These are phyloP conservation scores for Linum tenue DNA, from an alignment of 345 rosid species.

Conservation along the genomic window DNA sequence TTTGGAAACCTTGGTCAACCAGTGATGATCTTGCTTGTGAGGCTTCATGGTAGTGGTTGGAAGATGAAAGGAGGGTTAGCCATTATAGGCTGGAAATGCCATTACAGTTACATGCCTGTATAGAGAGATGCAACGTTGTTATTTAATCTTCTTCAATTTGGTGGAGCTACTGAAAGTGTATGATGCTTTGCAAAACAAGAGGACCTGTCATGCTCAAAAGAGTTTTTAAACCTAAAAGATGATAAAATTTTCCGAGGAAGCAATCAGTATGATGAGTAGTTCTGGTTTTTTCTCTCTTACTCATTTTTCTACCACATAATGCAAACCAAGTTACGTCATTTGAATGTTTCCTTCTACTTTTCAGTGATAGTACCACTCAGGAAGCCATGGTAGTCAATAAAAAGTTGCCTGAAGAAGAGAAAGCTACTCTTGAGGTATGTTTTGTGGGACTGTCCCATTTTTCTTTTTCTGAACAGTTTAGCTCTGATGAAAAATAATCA, in stretches of 20 bases:
- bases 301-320: background rate
- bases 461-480: background rate
- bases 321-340: background rate
- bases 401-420: constrained; percentile 65
- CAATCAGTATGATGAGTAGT: background rate
- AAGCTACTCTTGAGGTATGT: constrained; percentile 57
- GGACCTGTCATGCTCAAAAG: background rate
- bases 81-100: background rate
- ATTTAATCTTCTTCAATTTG: background rate
- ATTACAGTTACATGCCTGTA: background rate
- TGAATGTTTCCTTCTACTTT: constrained; percentile 9
- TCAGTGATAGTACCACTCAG: constrained; percentile 47
- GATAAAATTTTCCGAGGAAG: background rate
- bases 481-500: background rate
- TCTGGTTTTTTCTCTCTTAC: background rate
- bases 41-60: background rate
- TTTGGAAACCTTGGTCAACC: no score
- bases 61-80: background rate
- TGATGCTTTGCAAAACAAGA: background rate
- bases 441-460: background rate
- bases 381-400: constrained; percentile 40
- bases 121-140: background rate
- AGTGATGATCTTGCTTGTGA: no score
- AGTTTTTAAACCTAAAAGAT: background rate
- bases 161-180: no score